phyloP scores from a whole-genome alignment of 345 rosid species.

The Viola odorata region DNA sequence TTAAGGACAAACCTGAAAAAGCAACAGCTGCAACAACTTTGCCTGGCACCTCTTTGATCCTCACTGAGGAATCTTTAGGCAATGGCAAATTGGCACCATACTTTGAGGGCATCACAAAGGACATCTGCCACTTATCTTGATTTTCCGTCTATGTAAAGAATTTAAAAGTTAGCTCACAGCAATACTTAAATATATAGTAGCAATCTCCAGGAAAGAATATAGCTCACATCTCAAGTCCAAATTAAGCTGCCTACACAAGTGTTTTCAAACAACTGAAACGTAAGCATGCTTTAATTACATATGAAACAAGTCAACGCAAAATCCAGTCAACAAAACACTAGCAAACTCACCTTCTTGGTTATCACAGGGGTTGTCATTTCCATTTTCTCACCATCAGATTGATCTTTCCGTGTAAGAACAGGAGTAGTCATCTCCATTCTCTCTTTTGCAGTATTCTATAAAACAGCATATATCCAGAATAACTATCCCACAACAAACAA shows the following conservation, averaged over 20 bases:
- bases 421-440: slow-evolving; percentile 94
- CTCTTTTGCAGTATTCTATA: slow-evolving; percentile 55
- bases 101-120: slow-evolving; percentile 86
- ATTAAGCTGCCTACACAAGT: not conserved
- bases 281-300: too few species aligned
- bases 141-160: slow-evolving; percentile 36
- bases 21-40: slow-evolving; percentile 68
- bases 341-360: slow-evolving; percentile 53
- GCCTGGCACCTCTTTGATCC: slow-evolving; percentile 60
- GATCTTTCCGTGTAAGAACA: slow-evolving; percentile 57
- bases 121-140: slow-evolving; percentile 79
- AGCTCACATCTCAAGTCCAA: not conserved
- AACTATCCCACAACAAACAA: slow-evolving; percentile 6
- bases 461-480: slow-evolving; percentile 5
- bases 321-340: not conserved
- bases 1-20: slow-evolving; percentile 59
- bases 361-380: slow-evolving; percentile 92
- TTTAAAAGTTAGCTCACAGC: too few species aligned
- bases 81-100: slow-evolving; percentile 69
- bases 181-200: too few species aligned
- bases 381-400: slow-evolving; percentile 70
- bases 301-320: not conserved
- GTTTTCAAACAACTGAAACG: not conserved
- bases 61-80: slow-evolving; percentile 73
- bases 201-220: not conserved